Evolutionary conservation across 176 grass and related monocot species (phyloP).

Genomic region (Saccharum officinarum): DNA sequence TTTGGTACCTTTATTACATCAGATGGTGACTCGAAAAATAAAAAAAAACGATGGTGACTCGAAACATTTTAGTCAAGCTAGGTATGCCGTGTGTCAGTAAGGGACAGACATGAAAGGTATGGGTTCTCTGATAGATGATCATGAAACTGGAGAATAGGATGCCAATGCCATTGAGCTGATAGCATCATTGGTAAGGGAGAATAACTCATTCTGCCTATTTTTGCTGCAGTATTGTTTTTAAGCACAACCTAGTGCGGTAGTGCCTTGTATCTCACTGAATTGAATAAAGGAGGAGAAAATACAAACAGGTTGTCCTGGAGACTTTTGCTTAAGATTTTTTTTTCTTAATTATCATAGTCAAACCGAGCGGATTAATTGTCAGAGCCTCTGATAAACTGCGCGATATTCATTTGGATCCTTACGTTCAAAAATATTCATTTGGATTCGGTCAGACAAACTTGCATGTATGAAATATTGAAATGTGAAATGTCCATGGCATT

Average conservation of each 20-base stretch:
- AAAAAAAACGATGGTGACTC: not conserved
- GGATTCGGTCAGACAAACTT: not conserved
- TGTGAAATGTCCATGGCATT: not conserved
- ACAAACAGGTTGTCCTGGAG: not conserved
- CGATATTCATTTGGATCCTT: not conserved
- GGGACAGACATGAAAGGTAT: not conserved
- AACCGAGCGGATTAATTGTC: not conserved
- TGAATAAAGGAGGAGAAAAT: no score
- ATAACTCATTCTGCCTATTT: not conserved
- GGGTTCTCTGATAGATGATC: not conserved
- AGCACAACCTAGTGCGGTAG: not conserved
- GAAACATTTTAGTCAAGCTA: not conserved
- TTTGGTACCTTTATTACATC: slow-evolving; percentile 5
- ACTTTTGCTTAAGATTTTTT: not conserved
- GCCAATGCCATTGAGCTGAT: not conserved
- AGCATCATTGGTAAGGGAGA: slow-evolving; percentile 2
- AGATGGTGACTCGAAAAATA: not conserved
- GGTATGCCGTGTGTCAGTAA: not conserved
- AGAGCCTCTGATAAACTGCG: not conserved
- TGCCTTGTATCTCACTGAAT: not conserved
- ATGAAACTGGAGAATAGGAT: slow-evolving; percentile 30
- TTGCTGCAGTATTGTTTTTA: not conserved
- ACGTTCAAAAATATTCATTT: not conserved
- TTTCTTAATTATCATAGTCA: not conserved
- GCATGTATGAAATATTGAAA: not conserved